Evolutionary conservation across 768 basidiomycete genomes (phyloP), one percentile per base, ranked within the genome.

Genomic region (Pleurotus platypus): DNA sequence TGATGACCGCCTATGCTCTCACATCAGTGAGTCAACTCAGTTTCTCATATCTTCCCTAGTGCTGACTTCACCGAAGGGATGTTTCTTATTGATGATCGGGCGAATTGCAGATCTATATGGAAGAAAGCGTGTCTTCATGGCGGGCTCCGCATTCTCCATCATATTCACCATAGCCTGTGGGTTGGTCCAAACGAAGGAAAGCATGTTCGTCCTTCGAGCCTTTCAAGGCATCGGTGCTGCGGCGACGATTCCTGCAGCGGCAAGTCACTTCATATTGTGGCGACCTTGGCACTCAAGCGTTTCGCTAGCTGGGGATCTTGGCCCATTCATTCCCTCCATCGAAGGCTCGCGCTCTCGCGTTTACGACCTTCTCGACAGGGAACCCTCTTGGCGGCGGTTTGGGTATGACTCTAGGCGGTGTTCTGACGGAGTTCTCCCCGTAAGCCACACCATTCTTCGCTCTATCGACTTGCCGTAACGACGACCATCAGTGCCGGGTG

Each of bases 311-410:
- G 1, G 93, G 94, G 0, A 94, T 92, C 57, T 78, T 96, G 35
- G 93, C 94, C 0, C 79, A 87, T 47, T 74, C 85, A 0, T 96
- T 95, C 67, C 86, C 88, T 3, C 86, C 87, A 0, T 73, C 72
- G 1, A 74, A 74, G 11, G 78, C 85, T 0, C 82, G 94, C 8
- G 84, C 89, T 1, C 69, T 84, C 0, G 94, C 92, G 0, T 96
- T 95, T 60, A 83, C 94, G 0, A 84, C 87, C 0, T 95, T 94
- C 61, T 79, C 87, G 0, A 90, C 92, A 0, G 94, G 94, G 24
- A 90, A 89, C 0, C 92, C 94, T 0, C 65, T 94, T 4, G 94
- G 94, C 0, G 88, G 79, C 0, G 87, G 83, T 0, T 70, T 93
- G 12, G 92, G 94, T 1, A 76, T 77, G 27, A 70, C 84, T 0